Evolutionary conservation across 495 filamentous ascomycete genomes (phyloP).

Genomic region (Evansstolkia leycettana): DNA sequence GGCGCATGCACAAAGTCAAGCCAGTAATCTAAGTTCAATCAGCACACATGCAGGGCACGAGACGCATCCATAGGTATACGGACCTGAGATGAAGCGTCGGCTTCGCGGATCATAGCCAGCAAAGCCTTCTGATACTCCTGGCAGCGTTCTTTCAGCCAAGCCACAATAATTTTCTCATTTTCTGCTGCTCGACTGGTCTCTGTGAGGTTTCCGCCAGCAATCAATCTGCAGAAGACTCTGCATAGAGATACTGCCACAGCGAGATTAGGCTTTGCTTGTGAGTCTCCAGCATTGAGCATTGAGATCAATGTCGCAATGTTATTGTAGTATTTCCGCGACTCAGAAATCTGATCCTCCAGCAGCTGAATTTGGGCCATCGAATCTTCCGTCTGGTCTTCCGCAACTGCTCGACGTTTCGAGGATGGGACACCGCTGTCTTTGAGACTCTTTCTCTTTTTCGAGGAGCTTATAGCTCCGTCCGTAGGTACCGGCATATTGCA

Average conservation of each 20-base stretch:
- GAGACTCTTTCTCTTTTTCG: constrained; percentile 32
- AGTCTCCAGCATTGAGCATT: constrained; percentile 37
- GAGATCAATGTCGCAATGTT: constrained; percentile 68
- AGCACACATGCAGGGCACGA: constrained; percentile 10
- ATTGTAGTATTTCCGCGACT: constrained; percentile 85
- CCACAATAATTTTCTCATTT: constrained; percentile 58
- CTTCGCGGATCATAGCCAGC: constrained; percentile 39
- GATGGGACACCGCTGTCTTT: constrained; percentile 23
- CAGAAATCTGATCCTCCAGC: constrained; percentile 65
- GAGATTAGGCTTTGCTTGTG: constrained; percentile 30
- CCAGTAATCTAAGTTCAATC: constrained; percentile 38
- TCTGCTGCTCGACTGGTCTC: constrained; percentile 50
- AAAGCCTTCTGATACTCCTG: constrained; percentile 53
- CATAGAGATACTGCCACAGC: constrained; percentile 71
- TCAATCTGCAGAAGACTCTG: constrained; percentile 75
- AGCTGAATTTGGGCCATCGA: constrained; percentile 45
- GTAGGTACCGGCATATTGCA: constrained; percentile 20
- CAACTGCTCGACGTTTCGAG: constrained; percentile 34
- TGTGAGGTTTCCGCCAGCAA: constrained; percentile 59
- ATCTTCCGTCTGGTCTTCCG: constrained; percentile 32
- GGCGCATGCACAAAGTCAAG: constrained; percentile 67
- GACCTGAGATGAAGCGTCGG: constrained; percentile 34
- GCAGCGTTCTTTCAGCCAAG: constrained; percentile 69
- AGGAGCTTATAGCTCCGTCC: constrained; percentile 13
- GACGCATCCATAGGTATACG: constrained; percentile 2